phyloP scores from a whole-genome alignment of 495 filamentous ascomycete genomes.

The Usnea hakonensis region DNA sequence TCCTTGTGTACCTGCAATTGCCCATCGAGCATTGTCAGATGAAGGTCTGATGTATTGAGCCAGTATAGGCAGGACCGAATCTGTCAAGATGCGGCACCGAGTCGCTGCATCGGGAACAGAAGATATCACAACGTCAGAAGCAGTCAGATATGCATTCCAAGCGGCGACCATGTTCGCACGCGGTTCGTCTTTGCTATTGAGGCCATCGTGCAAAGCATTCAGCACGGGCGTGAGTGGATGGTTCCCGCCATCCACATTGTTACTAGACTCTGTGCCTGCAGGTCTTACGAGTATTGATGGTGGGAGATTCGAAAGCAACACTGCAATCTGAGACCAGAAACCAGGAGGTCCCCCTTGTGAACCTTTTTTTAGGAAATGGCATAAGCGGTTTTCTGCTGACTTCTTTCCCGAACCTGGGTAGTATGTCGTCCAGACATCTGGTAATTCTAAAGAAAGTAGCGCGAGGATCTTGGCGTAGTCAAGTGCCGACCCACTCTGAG shows the following conservation, averaged over 20 bases:
- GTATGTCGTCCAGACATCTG: slow-evolving; percentile 66
- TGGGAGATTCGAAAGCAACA: slow-evolving; percentile 55
- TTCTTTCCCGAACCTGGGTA: slow-evolving; percentile 56
- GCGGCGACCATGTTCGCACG: slow-evolving; percentile 55
- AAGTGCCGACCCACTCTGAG: slow-evolving; percentile 64
- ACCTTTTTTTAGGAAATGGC: slow-evolving; percentile 70
- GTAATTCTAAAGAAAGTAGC: slow-evolving; percentile 51
- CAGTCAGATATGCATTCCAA: slow-evolving; percentile 65
- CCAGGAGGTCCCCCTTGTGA: slow-evolving; percentile 61
- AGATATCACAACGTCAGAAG: slow-evolving; percentile 42
- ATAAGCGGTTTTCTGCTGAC: slow-evolving; percentile 53
- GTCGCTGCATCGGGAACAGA: slow-evolving; percentile 39
- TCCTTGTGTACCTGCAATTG: slow-evolving; percentile 35
- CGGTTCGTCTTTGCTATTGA: slow-evolving; percentile 66
- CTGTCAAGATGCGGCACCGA: slow-evolving; percentile 39
- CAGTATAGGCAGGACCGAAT: slow-evolving; percentile 49
- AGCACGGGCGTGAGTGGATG: slow-evolving; percentile 41
- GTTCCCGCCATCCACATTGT: slow-evolving; percentile 23
- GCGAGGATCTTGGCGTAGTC: slow-evolving; percentile 59
- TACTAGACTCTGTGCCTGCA: slow-evolving; percentile 39
- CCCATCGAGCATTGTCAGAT: slow-evolving; percentile 43
- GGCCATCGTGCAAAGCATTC: slow-evolving; percentile 56
- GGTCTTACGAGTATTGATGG: slow-evolving; percentile 40
- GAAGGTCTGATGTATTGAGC: slow-evolving; percentile 48
- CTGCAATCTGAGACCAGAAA: slow-evolving; percentile 63